Conservation (phyloP, 2,329 filamentous ascomycete species). For the Sarocladiaceae sp. region DNA sequence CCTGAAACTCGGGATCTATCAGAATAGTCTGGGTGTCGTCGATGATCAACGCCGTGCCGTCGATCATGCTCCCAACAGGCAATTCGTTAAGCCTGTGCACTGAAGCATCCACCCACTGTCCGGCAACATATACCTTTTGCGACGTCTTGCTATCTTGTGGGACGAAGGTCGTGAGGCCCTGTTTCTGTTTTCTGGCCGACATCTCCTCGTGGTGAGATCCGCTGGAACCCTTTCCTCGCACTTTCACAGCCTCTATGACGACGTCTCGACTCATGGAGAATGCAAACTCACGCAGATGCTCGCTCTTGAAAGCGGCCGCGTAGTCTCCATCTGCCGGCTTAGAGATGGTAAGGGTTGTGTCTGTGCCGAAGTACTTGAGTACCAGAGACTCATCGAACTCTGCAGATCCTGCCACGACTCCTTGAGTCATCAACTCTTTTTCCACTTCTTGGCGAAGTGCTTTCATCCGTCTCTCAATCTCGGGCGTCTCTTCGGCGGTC, state of each 20-base stretch:
- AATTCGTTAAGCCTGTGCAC: conserved; percentile 8
- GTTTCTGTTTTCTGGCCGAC: too few species aligned
- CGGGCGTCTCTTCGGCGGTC: conserved; percentile 5
- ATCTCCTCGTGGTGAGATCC: too few species aligned
- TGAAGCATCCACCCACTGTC: background rate
- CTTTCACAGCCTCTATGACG: conserved; percentile 32
- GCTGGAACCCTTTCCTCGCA: conserved; percentile 21
- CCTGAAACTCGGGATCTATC: conserved; percentile 20
- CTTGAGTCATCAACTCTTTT: conserved; percentile 32
- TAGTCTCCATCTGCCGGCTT: conserved; percentile 29
- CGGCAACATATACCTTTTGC: background rate
- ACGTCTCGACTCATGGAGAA: conserved; percentile 31
- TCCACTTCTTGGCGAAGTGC: conserved; percentile 24
- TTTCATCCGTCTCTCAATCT: conserved; percentile 18
- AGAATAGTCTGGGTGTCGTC: conserved; percentile 26
- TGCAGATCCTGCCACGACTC: conserved; percentile 31
- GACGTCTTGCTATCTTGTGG: background rate
- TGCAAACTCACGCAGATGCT: conserved; percentile 34
- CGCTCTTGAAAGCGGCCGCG: conserved; percentile 25
- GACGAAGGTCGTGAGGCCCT: too few species aligned
- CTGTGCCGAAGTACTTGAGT: conserved; percentile 43
- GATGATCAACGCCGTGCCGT: conserved; percentile 26
- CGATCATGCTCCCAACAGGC: conserved; percentile 13
- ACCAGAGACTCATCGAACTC: conserved; percentile 35
- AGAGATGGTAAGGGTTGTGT: conserved; percentile 41